Evolutionary conservation across 2,329 filamentous ascomycete genomes (phyloP).

Genomic region (Scedosporium minutisporum): DNA sequence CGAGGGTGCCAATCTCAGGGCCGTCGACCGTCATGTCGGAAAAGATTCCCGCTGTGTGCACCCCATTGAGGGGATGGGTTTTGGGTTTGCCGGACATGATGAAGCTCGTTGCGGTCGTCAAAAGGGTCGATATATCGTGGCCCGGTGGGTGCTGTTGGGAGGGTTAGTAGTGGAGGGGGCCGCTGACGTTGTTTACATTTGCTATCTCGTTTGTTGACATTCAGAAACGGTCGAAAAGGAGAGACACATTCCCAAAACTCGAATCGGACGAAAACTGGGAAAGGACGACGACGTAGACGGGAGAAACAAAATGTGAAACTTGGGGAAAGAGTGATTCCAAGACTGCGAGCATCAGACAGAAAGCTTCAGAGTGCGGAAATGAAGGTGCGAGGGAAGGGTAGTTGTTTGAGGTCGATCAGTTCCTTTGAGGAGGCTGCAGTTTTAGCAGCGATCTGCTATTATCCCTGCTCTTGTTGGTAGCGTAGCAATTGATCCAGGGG

Average conservation of each 20-base stretch:
- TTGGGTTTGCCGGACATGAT: slow-evolving; percentile 4
- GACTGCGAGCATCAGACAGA: background rate
- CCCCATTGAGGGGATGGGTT: slow-evolving; percentile 1
- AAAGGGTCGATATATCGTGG: background rate
- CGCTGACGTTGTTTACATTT: slow-evolving; percentile 5
- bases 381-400: background rate
- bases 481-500: background rate
- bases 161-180: background rate
- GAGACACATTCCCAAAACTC: background rate
- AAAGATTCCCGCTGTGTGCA: slow-evolving; percentile 87
- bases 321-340: slow-evolving; percentile 3
- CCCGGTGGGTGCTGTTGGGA: background rate
- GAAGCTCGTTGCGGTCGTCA: background rate
- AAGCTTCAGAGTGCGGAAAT: background rate
- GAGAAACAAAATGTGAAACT: background rate
- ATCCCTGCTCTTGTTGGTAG: background rate
- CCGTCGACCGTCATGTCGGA: slow-evolving; percentile 91
- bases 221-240: background rate
- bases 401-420: background rate
- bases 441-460: background rate
- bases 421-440: background rate
- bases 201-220: slow-evolving; percentile 4
- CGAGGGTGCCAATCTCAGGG: slow-evolving; percentile 84
- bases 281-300: background rate
- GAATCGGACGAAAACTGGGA: background rate